Base-by-base conservation (phyloP, 2,329 filamentous ascomycete species). In the Trichoderma sp. region DNA sequence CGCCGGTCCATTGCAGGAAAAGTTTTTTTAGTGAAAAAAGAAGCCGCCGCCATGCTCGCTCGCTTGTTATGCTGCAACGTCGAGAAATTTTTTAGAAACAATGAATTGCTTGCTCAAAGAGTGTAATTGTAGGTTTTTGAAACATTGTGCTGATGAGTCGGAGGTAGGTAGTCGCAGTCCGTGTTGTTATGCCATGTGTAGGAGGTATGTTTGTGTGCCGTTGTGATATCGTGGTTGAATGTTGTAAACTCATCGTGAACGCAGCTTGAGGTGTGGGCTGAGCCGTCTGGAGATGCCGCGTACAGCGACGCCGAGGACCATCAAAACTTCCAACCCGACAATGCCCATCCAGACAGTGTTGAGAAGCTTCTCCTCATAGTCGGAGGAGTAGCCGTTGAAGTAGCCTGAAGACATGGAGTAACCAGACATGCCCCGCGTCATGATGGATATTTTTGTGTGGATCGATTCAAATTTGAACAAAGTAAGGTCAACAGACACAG, bases 311-410 rank as follows among this genome's bases (percentile, higher is more conserved):
- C 83, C 82, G 35, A 86, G 75, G 4, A 88, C 84, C 82, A 88
- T 84, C 60, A 86, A 75, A 21, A 85, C 83, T 77, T 88, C 86
- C 45, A 88, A 78, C 21, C 83, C 83, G 56, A 88, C 80, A n/a
- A 88, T 83, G 56, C 85, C 84, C 65, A 88, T 83, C 85, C 87
- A 88, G 65, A 88, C 79, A 41, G 83, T 81, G 82, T 88, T 87
- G 64, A 88, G 81, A 41, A 88, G 82, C 68, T 81, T 80, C 75
- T 84, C 82, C 75, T 86, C 82, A 76, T 83, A 79, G 71, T 81
- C 81, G 59, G 79, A 80, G 77, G 66, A 81, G 79, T 76, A 81
- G 79, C 75, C 78, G 79, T 80, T 79, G 78, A 80, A 78, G 76
- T 80, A 81, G 77, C 77, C 76, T 29, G 77, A 64, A 27, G 69